Base-by-base conservation (phyloP, 2,329 filamentous ascomycete species). In the Ophiostoma pallidulum region DNA sequence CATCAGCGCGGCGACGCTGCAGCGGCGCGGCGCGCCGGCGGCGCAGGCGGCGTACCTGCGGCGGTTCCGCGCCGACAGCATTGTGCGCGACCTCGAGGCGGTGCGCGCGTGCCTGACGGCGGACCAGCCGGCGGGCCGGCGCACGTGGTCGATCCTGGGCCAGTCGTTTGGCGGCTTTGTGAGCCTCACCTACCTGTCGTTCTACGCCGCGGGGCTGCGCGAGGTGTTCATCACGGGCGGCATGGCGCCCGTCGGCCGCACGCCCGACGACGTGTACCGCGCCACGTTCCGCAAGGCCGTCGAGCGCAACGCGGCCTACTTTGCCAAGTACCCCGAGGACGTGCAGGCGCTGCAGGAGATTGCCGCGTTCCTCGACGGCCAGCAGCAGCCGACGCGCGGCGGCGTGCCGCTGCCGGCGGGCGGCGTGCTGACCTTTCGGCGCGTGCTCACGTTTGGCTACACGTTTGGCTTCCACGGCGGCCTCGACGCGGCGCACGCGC, bases 91-190 rank as follows among this genome's bases (percentile, higher is more conserved):
- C 59, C 86, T 84, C 54, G 91, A 97, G 62, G 88, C 90, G 4
- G 79, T 97, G 28, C 78, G 91, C 5, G 76, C 80, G 57, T 82
- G 75, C 33, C 70, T 97, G 46, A 92, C 85, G 0, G 68, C 72
- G 5, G 78, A 81, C 44, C 85, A 80, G 57, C 80, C 84, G 0
- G 35, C 48, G 20, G 12, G 8, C 4, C 69, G 75, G 19, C 80
- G 84, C 60, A 81, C 82, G 61, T 96, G 90, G 91, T 84, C 81
- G 49, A 75, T 92, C 26, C 83, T 94, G 53, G 91, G 91, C 8
- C 91, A 96, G 66, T 90, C 84, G 14, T 97, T 94, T 63, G 91
- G 91, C 33, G 91, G 91, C 1, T 96, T 95, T 64, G 86, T 89
- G 59, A 75, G 74, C 41, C 71, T 88, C 29, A 91, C 84, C 8